Percentiles rank a stretch among this genome's conserved stretches.
These are phyloP conservation scores for Penicillium sp. DNA, from an alignment of 2,329 filamentous ascomycete species.

Conservation along the genomic window DNA sequence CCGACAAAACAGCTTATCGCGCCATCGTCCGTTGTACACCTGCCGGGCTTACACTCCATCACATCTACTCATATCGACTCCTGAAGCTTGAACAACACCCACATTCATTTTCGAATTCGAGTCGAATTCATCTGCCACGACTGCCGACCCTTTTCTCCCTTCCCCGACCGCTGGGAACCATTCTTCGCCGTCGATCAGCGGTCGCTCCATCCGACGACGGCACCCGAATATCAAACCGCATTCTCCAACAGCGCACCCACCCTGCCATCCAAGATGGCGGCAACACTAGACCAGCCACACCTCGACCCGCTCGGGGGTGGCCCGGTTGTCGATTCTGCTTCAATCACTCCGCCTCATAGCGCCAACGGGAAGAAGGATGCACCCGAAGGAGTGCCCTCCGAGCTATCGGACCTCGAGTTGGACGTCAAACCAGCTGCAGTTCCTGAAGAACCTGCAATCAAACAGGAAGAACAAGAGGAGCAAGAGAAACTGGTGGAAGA, in stretches of 20 bases:
- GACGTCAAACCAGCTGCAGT: constrained; percentile 34
- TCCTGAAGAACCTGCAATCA: constrained; percentile 38
- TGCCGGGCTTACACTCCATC: neutral
- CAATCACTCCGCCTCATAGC: constrained; percentile 49
- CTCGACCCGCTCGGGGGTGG: constrained; percentile 30
- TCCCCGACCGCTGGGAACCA: constrained; percentile 49
- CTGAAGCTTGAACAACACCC: constrained; percentile 7
- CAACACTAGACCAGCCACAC: constrained; percentile 36
- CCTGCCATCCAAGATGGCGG: constrained; percentile 37
- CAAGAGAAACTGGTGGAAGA: constrained; percentile 80
- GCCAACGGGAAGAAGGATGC: constrained; percentile 50
- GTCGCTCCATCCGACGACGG: constrained; percentile 47
- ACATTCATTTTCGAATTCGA: neutral
- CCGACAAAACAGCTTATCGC: constrained; percentile 27
- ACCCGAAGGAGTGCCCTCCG: constrained; percentile 45
- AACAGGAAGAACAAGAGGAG: constrained; percentile 61
- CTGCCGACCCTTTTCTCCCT: constrained; percentile 17
- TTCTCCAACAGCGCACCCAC: constrained; percentile 11
- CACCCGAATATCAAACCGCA: constrained; percentile 23
- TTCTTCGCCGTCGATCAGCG: constrained; percentile 48
- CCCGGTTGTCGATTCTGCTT: constrained; percentile 34
- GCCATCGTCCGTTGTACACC: constrained; percentile 19
- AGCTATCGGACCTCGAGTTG: constrained; percentile 48
- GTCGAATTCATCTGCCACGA: constrained; percentile 2
- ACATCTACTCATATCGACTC: constrained; percentile 15